These are phyloP conservation scores for Juglanconis juglandina DNA, from an alignment of 2,329 filamentous ascomycete species.

Conservation along the genomic window DNA sequence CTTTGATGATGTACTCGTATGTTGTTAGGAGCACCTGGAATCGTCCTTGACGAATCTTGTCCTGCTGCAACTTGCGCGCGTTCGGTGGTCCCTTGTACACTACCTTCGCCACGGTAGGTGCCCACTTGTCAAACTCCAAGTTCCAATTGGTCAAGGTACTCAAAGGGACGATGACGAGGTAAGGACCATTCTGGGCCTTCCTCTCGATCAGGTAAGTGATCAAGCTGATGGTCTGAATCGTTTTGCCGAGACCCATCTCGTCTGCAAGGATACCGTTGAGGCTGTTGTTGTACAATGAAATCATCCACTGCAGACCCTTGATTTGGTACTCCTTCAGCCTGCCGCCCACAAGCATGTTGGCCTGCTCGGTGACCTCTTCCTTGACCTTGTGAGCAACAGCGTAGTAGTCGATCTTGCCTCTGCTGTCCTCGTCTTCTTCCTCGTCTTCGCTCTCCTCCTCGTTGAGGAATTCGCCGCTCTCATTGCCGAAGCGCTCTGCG, in stretches of 20 bases:
- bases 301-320: constrained; percentile 99
- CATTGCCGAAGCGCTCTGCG: constrained; percentile 72
- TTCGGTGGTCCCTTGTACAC: constrained; percentile 97
- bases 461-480: constrained; percentile 43
- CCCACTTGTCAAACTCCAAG: constrained; percentile 98
- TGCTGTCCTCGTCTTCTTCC: constrained; percentile 67
- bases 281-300: constrained; percentile 99
- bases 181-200: constrained; percentile 88
- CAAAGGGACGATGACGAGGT: constrained; percentile 92
- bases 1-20: constrained; percentile 99
- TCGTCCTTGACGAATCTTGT: constrained; percentile 87
- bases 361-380: constrained; percentile 83
- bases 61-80: constrained; percentile 82
- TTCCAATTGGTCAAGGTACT: constrained; percentile 99
- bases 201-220: constrained; percentile 96
- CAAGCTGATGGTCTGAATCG: constrained; percentile 96
- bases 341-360: constrained; percentile 83
- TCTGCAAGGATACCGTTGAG: constrained; percentile 97
- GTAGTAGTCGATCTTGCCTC: constrained; percentile 94
- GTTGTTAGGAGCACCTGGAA: constrained; percentile 97
- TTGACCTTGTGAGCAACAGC: constrained; percentile 94
- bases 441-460: constrained; percentile 47
- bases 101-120: constrained; percentile 77
- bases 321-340: constrained; percentile 95
- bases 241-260: constrained; percentile 99